Conservation (phyloP, 2,329 filamentous ascomycete genomes). For the Colletotrichum sp. region DNA sequence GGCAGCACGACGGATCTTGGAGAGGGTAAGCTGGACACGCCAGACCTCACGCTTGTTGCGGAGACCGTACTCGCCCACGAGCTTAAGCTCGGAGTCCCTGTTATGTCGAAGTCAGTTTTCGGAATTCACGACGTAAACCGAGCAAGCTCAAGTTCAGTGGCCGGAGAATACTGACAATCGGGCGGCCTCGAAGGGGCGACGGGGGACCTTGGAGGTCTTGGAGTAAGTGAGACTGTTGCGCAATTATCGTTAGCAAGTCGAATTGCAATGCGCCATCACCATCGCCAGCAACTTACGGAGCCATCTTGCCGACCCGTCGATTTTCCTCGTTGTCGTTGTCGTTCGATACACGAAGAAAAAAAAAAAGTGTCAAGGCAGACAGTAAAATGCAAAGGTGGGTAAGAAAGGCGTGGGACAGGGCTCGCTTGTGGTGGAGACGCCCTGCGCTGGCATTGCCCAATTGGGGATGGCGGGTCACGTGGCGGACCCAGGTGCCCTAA, state of each 20-base stretch:
- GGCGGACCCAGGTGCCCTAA: neutral
- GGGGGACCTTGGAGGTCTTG: slow-evolving; percentile 99
- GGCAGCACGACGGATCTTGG: slow-evolving; percentile 99
- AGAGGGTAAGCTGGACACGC: slow-evolving; percentile 99
- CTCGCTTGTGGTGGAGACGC: neutral
- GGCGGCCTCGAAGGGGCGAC: slow-evolving; percentile 98
- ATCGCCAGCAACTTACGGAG: slow-evolving; percentile 38
- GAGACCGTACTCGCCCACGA: slow-evolving; percentile 99
- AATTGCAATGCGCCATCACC: neutral
- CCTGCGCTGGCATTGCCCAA: neutral
- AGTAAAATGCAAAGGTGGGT: neutral
- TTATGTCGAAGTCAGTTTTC: slow-evolving; percentile 67
- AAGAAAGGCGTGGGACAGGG: neutral
- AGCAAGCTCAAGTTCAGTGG: slow-evolving; percentile 99
- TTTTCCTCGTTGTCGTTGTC: slow-evolving; percentile 23
- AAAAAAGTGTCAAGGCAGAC: slow-evolving; percentile 15
- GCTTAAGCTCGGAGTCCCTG: slow-evolving; percentile 99
- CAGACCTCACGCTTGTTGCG: slow-evolving; percentile 99
- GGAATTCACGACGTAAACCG: slow-evolving; percentile 84
- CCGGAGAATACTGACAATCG: slow-evolving; percentile 97
- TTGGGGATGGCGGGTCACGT: neutral
- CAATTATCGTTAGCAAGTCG: slow-evolving; percentile 21
- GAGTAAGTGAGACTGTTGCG: slow-evolving; percentile 73
- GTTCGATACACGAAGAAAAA: neutral
- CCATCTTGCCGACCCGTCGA: slow-evolving; percentile 43